Evolutionary conservation across 73 alveolate species (phyloP).

Genomic region (Paramecium tetraurelia): DNA sequence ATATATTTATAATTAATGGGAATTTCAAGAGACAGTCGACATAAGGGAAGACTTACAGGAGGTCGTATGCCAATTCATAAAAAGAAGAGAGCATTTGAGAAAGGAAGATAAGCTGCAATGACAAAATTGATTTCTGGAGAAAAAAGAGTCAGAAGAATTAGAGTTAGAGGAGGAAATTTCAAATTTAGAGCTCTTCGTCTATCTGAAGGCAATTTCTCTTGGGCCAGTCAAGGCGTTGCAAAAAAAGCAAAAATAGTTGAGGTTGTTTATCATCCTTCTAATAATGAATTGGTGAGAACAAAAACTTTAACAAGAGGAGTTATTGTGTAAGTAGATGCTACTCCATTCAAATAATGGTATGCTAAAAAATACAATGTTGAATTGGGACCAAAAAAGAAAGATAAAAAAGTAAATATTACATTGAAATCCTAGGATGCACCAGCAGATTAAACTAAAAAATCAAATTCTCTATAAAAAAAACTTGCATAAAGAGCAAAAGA

Average conservation of each 20-base stretch:
- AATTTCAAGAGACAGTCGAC: constrained; percentile 94
- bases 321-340: constrained; percentile 94
- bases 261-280: constrained; percentile 95
- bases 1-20: constrained; percentile 76
- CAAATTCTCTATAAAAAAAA: constrained; percentile 72
- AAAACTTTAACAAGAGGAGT: constrained; percentile 95
- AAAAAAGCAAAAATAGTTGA: constrained; percentile 85
- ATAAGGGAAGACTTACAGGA: constrained; percentile 96
- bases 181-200: constrained; percentile 94
- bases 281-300: constrained; percentile 98
- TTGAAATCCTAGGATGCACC: not conserved
- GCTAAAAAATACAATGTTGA: constrained; percentile 82
- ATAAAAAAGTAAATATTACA: constrained; percentile 31
- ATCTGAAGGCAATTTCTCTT: constrained; percentile 92
- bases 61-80: constrained; percentile 98
- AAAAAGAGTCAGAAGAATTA: constrained; percentile 67
- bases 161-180: constrained; percentile 91
- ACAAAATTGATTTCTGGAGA: constrained; percentile 75
- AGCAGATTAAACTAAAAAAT: constrained; percentile 63
- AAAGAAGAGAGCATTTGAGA: constrained; percentile 97
- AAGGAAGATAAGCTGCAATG: constrained; percentile 93
- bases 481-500: constrained; percentile 68
- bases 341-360: constrained; percentile 96
- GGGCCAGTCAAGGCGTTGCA: constrained; percentile 84
- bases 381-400: constrained; percentile 74